These are phyloP conservation scores for Chaetothyriales sp. DNA, from an alignment of 2,329 filamentous ascomycete genomes.

Conservation along the genomic window DNA sequence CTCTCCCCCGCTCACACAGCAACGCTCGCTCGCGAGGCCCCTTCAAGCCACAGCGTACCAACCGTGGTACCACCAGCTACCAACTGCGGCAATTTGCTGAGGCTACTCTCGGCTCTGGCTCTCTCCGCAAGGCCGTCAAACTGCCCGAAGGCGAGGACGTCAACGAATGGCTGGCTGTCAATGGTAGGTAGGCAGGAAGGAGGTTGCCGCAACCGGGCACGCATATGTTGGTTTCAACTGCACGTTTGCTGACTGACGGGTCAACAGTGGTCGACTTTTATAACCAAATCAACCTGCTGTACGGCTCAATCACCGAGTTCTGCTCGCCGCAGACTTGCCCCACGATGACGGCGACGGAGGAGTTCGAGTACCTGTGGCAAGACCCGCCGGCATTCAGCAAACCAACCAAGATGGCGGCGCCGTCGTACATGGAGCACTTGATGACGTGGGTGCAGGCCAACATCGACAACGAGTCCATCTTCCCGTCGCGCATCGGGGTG, in stretches of 20 bases:
- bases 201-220: neutral
- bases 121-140: slow-evolving; percentile 88
- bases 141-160: slow-evolving; percentile 92
- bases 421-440: slow-evolving; percentile 92
- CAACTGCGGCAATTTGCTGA: slow-evolving; percentile 97
- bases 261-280: slow-evolving; percentile 91
- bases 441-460: slow-evolving; percentile 94
- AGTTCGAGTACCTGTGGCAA: slow-evolving; percentile 99
- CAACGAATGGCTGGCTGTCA: slow-evolving; percentile 96
- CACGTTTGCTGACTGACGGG: neutral
- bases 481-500: slow-evolving; percentile 86
- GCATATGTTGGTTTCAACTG: too few species aligned
- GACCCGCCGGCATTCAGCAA: slow-evolving; percentile 86
- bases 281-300: slow-evolving; percentile 98
- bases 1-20: slow-evolving; percentile 39
- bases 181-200: slow-evolving; percentile 55
- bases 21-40: slow-evolving; percentile 79
- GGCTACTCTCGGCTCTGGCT: slow-evolving; percentile 86
- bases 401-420: slow-evolving; percentile 94
- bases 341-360: slow-evolving; percentile 99
- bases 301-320: slow-evolving; percentile 97
- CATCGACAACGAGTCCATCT: slow-evolving; percentile 87
- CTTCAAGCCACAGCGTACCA: slow-evolving; percentile 72
- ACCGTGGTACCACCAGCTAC: slow-evolving; percentile 78
- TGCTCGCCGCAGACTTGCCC: slow-evolving; percentile 94